phyloP scores from a whole-genome alignment of 345 rosid genomes.

The Leavenworthia alabamica region DNA sequence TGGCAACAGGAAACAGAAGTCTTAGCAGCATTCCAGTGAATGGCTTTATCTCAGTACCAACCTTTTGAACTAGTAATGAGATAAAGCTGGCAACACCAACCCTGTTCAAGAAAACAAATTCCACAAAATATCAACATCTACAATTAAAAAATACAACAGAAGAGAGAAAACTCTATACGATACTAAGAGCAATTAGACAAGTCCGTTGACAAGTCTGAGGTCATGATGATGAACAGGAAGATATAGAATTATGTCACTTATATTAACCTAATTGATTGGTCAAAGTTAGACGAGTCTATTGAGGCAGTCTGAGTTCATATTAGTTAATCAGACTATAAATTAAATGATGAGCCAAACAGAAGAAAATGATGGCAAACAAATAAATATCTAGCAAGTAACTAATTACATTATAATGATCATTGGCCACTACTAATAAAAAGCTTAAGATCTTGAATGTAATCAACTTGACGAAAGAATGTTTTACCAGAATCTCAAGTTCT shows the following conservation, averaged over 20 bases:
- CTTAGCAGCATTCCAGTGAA: slow-evolving; percentile 57
- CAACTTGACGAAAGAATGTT: not conserved
- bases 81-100: slow-evolving; percentile 92
- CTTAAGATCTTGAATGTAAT: not conserved
- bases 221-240: not conserved
- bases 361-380: slow-evolving; percentile 6
- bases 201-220: not conserved
- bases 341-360: not conserved
- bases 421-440: not conserved
- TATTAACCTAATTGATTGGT: not conserved
- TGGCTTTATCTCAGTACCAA: slow-evolving; percentile 67
- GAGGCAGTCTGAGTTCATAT: not conserved
- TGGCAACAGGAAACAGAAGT: slow-evolving; percentile 73
- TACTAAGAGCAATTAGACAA: not conserved
- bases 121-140: slow-evolving; percentile 5
- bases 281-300: not conserved
- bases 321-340: not conserved
- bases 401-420: not conserved
- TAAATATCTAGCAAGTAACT: not conserved
- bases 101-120: slow-evolving; percentile 39
- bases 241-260: not conserved
- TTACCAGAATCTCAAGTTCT: not conserved
- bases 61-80: slow-evolving; percentile 73
- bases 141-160: not conserved
- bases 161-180: not conserved